Evolutionary conservation across 2,329 filamentous ascomycete genomes (phyloP).

Genomic region (Fusarium chlamydosporum): DNA sequence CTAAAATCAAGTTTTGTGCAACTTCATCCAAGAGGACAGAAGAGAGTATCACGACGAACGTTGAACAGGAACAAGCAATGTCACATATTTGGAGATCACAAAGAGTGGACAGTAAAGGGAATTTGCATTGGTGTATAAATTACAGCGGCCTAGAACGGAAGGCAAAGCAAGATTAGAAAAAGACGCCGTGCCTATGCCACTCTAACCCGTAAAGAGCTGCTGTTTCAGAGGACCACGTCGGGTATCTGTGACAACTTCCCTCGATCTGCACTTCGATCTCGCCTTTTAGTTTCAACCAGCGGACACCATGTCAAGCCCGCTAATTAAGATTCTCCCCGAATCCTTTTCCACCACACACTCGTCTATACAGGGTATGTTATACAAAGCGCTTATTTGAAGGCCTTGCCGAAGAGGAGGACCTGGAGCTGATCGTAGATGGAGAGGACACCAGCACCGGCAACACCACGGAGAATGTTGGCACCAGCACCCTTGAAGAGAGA

Average conservation of each 20-base stretch:
- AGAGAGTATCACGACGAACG: neutral
- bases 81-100: neutral
- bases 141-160: conserved; percentile 70
- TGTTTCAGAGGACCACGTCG: conserved; percentile 58
- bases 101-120: conserved; percentile 56
- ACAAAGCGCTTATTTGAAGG: conserved; percentile 80
- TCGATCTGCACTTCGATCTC: conserved; percentile 62
- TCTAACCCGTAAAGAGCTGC: conserved; percentile 63
- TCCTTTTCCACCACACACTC: conserved; percentile 51
- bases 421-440: conserved; percentile 99
- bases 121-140: conserved; percentile 74
- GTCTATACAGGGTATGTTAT: conserved; percentile 60
- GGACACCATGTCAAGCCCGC: conserved; percentile 57
- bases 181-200: conserved; percentile 65
- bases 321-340: conserved; percentile 51
- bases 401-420: conserved; percentile 99
- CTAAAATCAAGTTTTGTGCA: neutral
- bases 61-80: neutral
- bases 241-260: conserved; percentile 60
- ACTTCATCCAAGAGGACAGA: neutral
- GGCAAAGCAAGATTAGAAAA: conserved; percentile 61
- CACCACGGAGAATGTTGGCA: conserved; percentile 99
- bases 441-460: conserved; percentile 99
- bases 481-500: conserved; percentile 99
- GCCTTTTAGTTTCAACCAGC: conserved; percentile 62